Conservation (phyloP, 345 rosid genomes). For the Syzygium aromaticum region DNA sequence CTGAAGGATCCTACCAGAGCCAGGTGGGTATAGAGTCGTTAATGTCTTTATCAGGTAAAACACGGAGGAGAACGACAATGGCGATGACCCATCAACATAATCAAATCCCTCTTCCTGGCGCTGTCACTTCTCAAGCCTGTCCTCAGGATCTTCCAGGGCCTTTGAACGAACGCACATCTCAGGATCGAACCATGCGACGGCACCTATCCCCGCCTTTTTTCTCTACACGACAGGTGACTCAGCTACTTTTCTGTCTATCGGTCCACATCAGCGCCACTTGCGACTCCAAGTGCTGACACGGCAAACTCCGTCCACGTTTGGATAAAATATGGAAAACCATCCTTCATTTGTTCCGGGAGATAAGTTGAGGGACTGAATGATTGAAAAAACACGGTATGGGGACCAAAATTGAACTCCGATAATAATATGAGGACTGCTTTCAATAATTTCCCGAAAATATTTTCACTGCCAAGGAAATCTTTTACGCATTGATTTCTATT, state of each 20-base stretch:
- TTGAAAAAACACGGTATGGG: background rate
- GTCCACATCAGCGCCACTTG: background rate
- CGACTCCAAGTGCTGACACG: background rate
- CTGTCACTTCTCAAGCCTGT: background rate
- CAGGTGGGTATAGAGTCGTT: background rate
- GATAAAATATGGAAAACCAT: background rate
- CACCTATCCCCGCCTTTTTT: background rate
- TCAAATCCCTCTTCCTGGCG: background rate
- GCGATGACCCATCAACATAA: background rate
- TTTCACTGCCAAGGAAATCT: background rate
- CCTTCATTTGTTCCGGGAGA: background rate
- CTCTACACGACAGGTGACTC: background rate
- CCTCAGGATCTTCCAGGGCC: background rate
- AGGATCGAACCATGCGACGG: background rate
- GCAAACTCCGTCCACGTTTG: background rate
- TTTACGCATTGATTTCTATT: background rate
- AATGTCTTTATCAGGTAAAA: background rate
- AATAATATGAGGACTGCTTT: background rate
- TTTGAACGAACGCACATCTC: background rate
- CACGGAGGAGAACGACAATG: background rate
- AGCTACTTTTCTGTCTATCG: background rate
- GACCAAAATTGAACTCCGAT: background rate
- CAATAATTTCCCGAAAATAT: fast-evolving
- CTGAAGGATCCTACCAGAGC: background rate
- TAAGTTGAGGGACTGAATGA: background rate